Evolutionary conservation across 1,284 basidiomycete genomes (phyloP).

Genomic region (Pyrrhoderma noxium): DNA sequence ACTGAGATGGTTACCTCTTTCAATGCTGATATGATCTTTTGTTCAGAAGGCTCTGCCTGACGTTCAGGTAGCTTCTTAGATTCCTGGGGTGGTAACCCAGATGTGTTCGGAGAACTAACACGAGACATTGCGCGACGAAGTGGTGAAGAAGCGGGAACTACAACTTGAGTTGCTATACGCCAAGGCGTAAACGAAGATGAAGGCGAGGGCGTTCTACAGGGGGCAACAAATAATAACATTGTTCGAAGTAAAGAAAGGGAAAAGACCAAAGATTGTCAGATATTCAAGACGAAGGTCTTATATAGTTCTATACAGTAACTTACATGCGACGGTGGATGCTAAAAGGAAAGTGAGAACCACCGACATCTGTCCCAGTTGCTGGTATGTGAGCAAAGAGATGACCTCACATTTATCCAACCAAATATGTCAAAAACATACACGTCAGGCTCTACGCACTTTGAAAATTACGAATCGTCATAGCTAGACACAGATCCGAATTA

Average conservation of each 20-base stretch:
- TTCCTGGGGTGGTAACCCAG: constrained; percentile 35
- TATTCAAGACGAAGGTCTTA: no score
- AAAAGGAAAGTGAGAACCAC: no score
- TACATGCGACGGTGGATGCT: no score
- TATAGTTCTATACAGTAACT: no score
- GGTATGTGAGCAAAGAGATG: constrained; percentile 3
- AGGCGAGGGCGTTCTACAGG: no score
- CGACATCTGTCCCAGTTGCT: no score
- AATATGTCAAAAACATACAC: background rate
- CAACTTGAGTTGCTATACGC: constrained; percentile 7
- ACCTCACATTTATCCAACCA: background rate
- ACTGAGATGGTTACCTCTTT: constrained; percentile 28
- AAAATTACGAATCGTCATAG: background rate
- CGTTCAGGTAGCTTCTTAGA: constrained; percentile 35
- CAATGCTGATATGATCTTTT: constrained; percentile 33
- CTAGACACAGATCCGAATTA: background rate
- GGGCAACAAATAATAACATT: no score
- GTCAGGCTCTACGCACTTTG: no score
- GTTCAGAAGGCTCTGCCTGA: constrained; percentile 30
- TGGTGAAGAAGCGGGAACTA: constrained; percentile 9
- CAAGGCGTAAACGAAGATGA: background rate
- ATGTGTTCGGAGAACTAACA: constrained; percentile 30
- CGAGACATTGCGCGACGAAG: constrained; percentile 26
- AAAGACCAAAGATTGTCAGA: no score
- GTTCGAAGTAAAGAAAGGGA: no score